Conservation (phyloP, 495 filamentous ascomycete species). For the Lasiosphaeria ovina region DNA sequence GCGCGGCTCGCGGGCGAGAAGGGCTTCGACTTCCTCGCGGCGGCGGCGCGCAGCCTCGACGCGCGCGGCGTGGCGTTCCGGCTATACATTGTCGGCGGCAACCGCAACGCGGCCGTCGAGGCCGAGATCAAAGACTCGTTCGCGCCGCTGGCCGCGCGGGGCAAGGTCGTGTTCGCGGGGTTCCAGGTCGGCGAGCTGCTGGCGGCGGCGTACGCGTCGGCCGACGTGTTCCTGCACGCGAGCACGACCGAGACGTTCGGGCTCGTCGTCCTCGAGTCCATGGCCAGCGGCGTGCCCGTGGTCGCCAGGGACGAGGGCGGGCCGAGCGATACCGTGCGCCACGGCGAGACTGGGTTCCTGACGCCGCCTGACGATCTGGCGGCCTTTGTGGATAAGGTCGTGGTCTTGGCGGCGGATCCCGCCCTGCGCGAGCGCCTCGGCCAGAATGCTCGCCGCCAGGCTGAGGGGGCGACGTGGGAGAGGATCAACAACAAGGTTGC, state of each 20-base stretch:
- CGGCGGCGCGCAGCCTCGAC: constrained; percentile 48
- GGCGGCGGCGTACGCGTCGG: constrained; percentile 57
- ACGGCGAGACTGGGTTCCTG: constrained; percentile 56
- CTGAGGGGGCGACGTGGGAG: constrained; percentile 62
- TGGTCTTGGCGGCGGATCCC: constrained; percentile 39
- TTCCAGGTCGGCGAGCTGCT: constrained; percentile 54
- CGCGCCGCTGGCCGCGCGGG: constrained; percentile 36
- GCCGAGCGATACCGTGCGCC: constrained; percentile 58
- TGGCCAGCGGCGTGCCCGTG: constrained; percentile 64
- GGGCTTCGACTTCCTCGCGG: constrained; percentile 60
- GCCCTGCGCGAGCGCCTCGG: constrained; percentile 38
- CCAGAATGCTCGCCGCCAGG: constrained; percentile 45
- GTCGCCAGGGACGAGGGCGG: constrained; percentile 63
- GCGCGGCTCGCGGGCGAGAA: constrained; percentile 63
- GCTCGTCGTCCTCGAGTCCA: constrained; percentile 61
- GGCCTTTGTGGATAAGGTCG: constrained; percentile 47
- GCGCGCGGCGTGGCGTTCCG: constrained; percentile 55
- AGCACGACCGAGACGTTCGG: constrained; percentile 68
- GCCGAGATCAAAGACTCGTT: constrained; percentile 54
- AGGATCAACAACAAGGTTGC: constrained; percentile 61
- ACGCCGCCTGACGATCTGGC: constrained; percentile 54
- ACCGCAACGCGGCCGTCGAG: constrained; percentile 57
- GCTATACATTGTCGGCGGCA: constrained; percentile 60
- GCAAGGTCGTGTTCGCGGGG: constrained; percentile 57
- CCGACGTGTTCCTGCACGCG: constrained; percentile 62